Evolutionary conservation across 2,329 filamentous ascomycete species (phyloP), one percentile per base, ranked within the genome.

Genomic region (Penicillium sp.): DNA sequence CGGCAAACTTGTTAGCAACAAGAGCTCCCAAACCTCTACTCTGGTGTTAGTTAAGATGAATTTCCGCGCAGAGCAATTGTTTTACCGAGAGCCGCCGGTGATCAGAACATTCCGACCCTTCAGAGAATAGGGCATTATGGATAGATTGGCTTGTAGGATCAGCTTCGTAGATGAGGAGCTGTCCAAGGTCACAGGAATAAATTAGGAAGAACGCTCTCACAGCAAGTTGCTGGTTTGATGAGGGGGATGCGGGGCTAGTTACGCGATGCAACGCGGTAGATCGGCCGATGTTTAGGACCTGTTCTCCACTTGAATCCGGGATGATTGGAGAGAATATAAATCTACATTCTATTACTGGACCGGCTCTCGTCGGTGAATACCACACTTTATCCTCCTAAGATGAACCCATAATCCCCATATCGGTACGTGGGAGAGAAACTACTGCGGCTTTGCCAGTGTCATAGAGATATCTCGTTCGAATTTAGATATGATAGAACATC

Each of bases 1-100:
- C 69, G 7, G 86, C 86, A 57, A 90, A 87, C 26, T 82, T 79
- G 45, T 78, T 77, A 31, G 77, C 78, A 3, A 87, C 76, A 3
- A 83, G 74, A 35, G 85, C 86, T 28, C 87, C 87, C 26, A 91
- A 77, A 2, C 87, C 87, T 55, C 86, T 81, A 46, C 13, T 61
- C 38, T 16, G 39, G 38, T 38, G 29, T 26, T 20, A 36, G 18
- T 22, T 24, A 40, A 36, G 34, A 38, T 40, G 20, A 4, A 41
- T 27, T 20, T 34, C 35, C 24, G 10, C 39, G 22, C 24, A 35
- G 6, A 26, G n/a, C 22, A 35, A 16, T 6, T 16, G 34, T 28
- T 60, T 53, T 69, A 84, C 81, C 80, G 74, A 37, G 80, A 82
- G 38, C 79, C 81, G 36, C 79, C 82, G 0, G 81, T 85, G 18